Conservation (phyloP, 768 basidiomycete genomes). For the Gautieria morchelliformis region DNA sequence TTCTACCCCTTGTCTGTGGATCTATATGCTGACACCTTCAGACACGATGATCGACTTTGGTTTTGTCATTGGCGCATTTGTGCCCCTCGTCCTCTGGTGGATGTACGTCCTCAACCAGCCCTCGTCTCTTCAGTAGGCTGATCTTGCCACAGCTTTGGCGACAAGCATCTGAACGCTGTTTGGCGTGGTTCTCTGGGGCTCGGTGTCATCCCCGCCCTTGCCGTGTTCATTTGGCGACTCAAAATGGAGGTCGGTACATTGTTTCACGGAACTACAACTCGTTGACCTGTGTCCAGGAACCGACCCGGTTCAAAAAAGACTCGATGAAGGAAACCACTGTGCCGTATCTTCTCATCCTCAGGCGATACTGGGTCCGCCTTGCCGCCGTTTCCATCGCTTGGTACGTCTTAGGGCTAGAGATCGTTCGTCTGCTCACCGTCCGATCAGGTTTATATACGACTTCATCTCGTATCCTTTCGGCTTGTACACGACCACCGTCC, state of each 20-base stretch:
- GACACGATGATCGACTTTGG: conserved; percentile 82
- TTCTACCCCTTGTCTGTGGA: conserved; percentile 4
- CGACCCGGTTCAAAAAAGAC: conserved; percentile 60
- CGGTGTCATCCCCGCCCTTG: conserved; percentile 69
- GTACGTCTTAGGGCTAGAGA: conserved; percentile 26
- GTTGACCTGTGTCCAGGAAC: conserved; percentile 32
- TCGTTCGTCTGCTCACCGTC: background rate
- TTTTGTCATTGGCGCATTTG: conserved; percentile 71
- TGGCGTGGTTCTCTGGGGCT: conserved; percentile 28
- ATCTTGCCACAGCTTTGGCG: background rate
- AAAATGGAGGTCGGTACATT: conserved; percentile 42
- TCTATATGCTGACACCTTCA: conserved; percentile 17
- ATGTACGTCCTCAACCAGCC: conserved; percentile 41
- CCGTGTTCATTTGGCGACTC: conserved; percentile 81
- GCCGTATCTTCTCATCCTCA: conserved; percentile 69
- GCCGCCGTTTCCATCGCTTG: conserved; percentile 69
- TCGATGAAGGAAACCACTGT: conserved; percentile 69
- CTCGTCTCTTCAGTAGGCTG: background rate
- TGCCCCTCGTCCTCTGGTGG: conserved; percentile 81
- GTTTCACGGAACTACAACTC: background rate
- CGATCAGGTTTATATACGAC: conserved; percentile 64
- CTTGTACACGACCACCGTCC: conserved; percentile 70
- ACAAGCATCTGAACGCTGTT: conserved; percentile 1
- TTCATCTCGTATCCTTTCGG: conserved; percentile 75
- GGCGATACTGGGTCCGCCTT: conserved; percentile 71